Conservation (phyloP, 352 stramenopile species). For the Thalassiosira livingstoniorum region DNA sequence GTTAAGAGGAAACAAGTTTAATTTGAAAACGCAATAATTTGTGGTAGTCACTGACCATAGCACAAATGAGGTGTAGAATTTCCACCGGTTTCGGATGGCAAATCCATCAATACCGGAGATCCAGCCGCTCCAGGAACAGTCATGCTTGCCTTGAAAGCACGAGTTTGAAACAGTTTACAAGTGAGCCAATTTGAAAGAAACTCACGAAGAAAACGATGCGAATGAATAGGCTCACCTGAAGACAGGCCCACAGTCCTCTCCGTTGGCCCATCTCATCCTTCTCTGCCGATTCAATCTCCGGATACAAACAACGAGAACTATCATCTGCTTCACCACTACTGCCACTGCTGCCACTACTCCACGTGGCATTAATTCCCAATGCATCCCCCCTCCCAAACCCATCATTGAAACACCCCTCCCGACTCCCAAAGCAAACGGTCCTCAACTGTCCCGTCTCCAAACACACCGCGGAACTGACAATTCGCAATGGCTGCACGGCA, state of each 20-base stretch:
- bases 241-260: slow-evolving; percentile 73
- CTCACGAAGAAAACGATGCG: too few relatives aligned
- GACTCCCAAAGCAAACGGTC: slow-evolving; percentile 70
- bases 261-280: slow-evolving; percentile 39
- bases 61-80: slow-evolving; percentile 54
- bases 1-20: too few relatives aligned
- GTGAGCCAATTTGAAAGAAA: too few relatives aligned
- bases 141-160: slow-evolving; percentile 76
- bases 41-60: too few relatives aligned
- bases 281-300: slow-evolving; percentile 37
- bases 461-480: slow-evolving; percentile 68
- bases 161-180: too few relatives aligned
- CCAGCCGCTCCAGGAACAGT: slow-evolving; percentile 76
- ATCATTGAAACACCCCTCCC: slow-evolving; percentile 71
- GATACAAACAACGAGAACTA: slow-evolving; percentile 34
- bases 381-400: too few relatives aligned
- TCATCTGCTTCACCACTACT: too few relatives aligned
- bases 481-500: slow-evolving; percentile 64
- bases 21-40: too few relatives aligned
- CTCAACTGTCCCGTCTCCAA: slow-evolving; percentile 58
- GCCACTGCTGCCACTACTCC: too few relatives aligned
- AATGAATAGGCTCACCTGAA: too few relatives aligned
- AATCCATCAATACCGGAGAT: slow-evolving; percentile 62
- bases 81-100: slow-evolving; percentile 30
- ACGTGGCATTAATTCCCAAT: too few relatives aligned